Percentiles rank a stretch among this genome's conserved stretches.
Conservation (phyloP, 2,329 filamentous ascomycete species). For the Xylariaceae sp. region DNA sequence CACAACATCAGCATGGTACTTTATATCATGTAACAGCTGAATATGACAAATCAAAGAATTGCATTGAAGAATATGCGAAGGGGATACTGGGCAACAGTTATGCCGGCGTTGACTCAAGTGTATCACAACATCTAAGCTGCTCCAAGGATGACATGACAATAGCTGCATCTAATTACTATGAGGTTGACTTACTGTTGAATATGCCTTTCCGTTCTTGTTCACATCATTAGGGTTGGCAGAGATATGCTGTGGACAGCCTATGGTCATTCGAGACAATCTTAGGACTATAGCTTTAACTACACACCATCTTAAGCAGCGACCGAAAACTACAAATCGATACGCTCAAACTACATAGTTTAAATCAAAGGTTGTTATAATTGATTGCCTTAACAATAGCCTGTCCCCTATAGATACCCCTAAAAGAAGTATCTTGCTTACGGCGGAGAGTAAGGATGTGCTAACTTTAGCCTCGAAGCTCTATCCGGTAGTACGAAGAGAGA, state of each 20-base stretch:
- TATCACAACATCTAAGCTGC: neutral
- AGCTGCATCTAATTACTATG: neutral
- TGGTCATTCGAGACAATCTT: neutral
- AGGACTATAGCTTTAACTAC: neutral
- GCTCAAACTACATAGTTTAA: too few relatives aligned
- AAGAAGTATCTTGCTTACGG: neutral
- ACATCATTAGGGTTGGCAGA: neutral
- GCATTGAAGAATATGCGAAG: too few relatives aligned
- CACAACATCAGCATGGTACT: too few relatives aligned
- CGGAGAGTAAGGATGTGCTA: neutral
- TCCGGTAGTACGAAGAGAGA: too few relatives aligned
- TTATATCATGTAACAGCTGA: too few relatives aligned
- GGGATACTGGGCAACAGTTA: too few relatives aligned
- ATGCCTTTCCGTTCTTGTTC: neutral
- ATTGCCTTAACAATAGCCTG: neutral
- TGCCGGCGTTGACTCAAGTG: neutral
- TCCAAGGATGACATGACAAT: neutral
- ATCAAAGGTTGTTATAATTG: too few relatives aligned
- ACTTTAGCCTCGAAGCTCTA: too few relatives aligned
- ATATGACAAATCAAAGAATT: too few relatives aligned
- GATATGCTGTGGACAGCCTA: neutral
- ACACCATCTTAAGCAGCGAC: neutral
- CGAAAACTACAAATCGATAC: too few relatives aligned
- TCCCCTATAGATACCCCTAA: neutral
- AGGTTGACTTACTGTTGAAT: neutral